A percentile compares a stretch with the other conserved stretches of the same genome.
phyloP scores from a whole-genome alignment of 805 yeast genomes.

The Ogataea allantospora region DNA sequence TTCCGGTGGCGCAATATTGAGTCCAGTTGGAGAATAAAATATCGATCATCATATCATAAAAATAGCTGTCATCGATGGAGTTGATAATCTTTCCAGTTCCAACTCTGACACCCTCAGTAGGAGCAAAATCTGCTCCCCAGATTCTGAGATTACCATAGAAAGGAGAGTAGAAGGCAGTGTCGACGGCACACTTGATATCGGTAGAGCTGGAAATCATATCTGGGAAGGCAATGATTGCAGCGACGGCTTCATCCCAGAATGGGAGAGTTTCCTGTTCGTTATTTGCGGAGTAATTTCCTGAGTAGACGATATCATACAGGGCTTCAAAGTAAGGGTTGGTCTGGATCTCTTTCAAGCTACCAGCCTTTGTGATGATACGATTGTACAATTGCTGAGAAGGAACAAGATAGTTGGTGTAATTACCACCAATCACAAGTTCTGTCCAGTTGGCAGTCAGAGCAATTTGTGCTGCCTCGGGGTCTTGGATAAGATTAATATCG shows the following conservation, averaged over 20 bases:
- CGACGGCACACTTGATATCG: constrained; percentile 36
- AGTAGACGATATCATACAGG: constrained; percentile 33
- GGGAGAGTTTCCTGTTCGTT: constrained; percentile 39
- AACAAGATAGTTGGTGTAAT: constrained; percentile 40
- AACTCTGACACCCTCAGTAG: constrained; percentile 31
- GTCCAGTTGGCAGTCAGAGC: constrained; percentile 42
- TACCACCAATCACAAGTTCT: constrained; percentile 39
- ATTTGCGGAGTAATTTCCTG: constrained; percentile 34
- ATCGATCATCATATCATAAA: constrained; percentile 26
- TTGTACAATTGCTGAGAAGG: constrained; percentile 40
- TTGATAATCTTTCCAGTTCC: constrained; percentile 40
- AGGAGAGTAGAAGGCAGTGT: constrained; percentile 41
- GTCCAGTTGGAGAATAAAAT: background rate
- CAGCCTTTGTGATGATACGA: constrained; percentile 36
- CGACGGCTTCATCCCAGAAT: constrained; percentile 44
- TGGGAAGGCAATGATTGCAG: constrained; percentile 38
- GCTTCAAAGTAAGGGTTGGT: constrained; percentile 30
- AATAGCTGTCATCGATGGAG: constrained; percentile 31
- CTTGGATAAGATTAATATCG: constrained; percentile 43
- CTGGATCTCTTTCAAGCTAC: constrained; percentile 30
- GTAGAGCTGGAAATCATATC: constrained; percentile 34
- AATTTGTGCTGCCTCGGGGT: constrained; percentile 46
- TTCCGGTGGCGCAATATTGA: background rate
- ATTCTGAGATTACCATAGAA: constrained; percentile 41
- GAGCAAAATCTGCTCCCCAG: constrained; percentile 39